Base-by-base conservation (phyloP, 2,329 filamentous ascomycete genomes). In the Fusarium stilboides region DNA sequence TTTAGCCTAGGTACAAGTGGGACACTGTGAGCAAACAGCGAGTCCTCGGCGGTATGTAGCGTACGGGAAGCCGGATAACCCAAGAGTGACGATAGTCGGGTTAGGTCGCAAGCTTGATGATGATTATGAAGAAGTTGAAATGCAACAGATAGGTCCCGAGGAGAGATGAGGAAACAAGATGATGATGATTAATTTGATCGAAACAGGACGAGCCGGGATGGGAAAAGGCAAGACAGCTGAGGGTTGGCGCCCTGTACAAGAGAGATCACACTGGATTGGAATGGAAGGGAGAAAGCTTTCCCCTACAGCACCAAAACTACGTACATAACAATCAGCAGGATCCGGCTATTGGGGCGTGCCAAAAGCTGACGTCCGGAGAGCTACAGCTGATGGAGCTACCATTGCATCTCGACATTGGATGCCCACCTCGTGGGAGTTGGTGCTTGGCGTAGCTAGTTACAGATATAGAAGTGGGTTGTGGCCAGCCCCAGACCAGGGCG, bases 251-350 rank as follows among this genome's bases (percentile, higher is more conserved):
- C 43, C 56, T 62, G 63, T 57, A 37, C 44, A 49, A 37, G 47
- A 62, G 52, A 51, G n/a, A 47, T 49, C 22, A 39, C 43, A 57
- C 36, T 51, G 53, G 44, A 45, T 56, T 67, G 34, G 54, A 70
- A 63, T 70, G 62, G 52, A 64, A 47, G 37, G 54, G 67, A 65
- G 39, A 63, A 46, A 49, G 66, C 40, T 61, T 58, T 43, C 47
- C 43, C 9, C 24, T 20, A 31, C 36, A 19, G 17, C 17, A 43
- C 28, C 10, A 12, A 10, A 31, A 13, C 28, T 31, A 31, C 28
- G 28, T 13, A 37, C 31, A 63, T n/a, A 37, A 31, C 10, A 52
- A 34, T 20, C 52, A 33, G 22, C 44, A 55, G 17, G 44, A 39
- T 65, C 37, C 26, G n/a, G 20, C 26, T 50, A 31, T 37, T 47